Percentiles rank a stretch among this genome's conserved stretches.
phyloP scores from a whole-genome alignment of 768 basidiomycete species.

The Cantharellus cinnabarinus region DNA sequence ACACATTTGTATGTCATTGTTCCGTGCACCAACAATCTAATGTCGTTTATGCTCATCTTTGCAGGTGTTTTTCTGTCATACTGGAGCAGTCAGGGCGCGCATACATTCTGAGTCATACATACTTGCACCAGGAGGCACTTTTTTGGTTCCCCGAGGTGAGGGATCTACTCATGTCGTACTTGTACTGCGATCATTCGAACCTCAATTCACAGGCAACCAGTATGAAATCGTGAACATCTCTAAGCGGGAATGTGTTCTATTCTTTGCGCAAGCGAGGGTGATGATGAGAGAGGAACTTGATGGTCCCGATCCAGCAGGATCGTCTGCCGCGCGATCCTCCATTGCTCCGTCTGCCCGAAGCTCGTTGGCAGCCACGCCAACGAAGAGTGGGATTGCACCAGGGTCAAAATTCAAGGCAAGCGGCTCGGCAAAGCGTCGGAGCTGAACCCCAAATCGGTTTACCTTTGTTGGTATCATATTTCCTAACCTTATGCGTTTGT shows the following conservation, averaged over 20 bases:
- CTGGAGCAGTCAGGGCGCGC: slow-evolving; percentile 74
- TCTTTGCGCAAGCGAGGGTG: slow-evolving; percentile 77
- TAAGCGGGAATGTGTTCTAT: slow-evolving; percentile 58
- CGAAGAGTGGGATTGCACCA: background rate
- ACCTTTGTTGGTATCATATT: too few species aligned
- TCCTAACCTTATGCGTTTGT: too few species aligned
- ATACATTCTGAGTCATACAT: slow-evolving; percentile 64
- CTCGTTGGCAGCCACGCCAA: background rate
- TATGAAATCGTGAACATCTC: slow-evolving; percentile 82
- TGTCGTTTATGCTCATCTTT: background rate
- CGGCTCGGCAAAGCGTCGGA: too few species aligned
- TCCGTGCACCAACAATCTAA: background rate
- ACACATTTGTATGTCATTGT: slow-evolving; percentile 52
- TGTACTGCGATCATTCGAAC: background rate
- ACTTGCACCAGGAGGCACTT: slow-evolving; percentile 65
- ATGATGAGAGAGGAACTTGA: slow-evolving; percentile 12
- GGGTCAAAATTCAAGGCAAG: background rate
- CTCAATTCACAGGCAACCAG: slow-evolving; percentile 42
- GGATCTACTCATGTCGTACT: background rate
- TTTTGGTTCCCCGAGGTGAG: slow-evolving; percentile 76
- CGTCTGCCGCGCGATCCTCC: background rate
- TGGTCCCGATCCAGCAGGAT: background rate
- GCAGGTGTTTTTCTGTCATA: slow-evolving; percentile 60
- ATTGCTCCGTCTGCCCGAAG: background rate
- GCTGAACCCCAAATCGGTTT: too few species aligned